Percentiles rank a stretch among this genome's conserved stretches.
Evolutionary conservation across 2,329 filamentous ascomycete genomes (phyloP).

Genomic region (Talaromyces sp.): DNA sequence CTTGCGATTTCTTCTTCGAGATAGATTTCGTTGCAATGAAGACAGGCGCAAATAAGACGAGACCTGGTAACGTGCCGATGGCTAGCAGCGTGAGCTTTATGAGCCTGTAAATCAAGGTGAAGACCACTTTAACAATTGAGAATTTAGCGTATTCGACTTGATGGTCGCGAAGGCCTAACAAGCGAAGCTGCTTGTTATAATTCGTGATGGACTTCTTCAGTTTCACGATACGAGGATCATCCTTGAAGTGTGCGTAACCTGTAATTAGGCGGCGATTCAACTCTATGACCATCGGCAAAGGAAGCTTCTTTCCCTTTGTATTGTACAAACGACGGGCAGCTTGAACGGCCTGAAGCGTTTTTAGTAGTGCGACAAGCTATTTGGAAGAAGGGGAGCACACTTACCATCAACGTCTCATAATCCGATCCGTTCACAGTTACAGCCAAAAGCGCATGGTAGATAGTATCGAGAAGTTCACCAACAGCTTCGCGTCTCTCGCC

Average conservation of each 20-base stretch:
- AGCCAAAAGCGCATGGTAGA: slow-evolving; percentile 78
- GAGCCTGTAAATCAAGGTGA: slow-evolving; percentile 74
- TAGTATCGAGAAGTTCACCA: slow-evolving; percentile 75
- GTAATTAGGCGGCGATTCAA: slow-evolving; percentile 86
- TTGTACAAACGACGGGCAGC: slow-evolving; percentile 91
- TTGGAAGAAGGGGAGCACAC: slow-evolving; percentile 18
- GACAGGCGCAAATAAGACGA: slow-evolving; percentile 82
- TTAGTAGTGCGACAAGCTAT: background rate
- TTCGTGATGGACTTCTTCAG: slow-evolving; percentile 72
- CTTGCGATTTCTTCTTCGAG: slow-evolving; percentile 74
- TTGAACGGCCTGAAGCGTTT: slow-evolving; percentile 66
- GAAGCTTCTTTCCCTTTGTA: slow-evolving; percentile 87
- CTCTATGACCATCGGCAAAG: slow-evolving; percentile 87
- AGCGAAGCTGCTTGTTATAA: slow-evolving; percentile 83
- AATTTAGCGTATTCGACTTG: slow-evolving; percentile 90
- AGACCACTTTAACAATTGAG: slow-evolving; percentile 70
- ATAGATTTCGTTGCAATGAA: slow-evolving; percentile 82
- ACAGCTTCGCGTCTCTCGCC: slow-evolving; percentile 85
- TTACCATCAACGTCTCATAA: slow-evolving; percentile 88
- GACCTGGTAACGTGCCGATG: slow-evolving; percentile 78
- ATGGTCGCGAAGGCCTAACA: slow-evolving; percentile 86
- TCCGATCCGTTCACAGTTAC: slow-evolving; percentile 92
- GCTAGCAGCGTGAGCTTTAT: slow-evolving; percentile 73
- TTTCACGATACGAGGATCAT: slow-evolving; percentile 76
- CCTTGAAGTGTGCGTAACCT: slow-evolving; percentile 89